Base-by-base conservation (phyloP, 2,329 filamentous ascomycete genomes). In the Pyrenochaeta sp. region DNA sequence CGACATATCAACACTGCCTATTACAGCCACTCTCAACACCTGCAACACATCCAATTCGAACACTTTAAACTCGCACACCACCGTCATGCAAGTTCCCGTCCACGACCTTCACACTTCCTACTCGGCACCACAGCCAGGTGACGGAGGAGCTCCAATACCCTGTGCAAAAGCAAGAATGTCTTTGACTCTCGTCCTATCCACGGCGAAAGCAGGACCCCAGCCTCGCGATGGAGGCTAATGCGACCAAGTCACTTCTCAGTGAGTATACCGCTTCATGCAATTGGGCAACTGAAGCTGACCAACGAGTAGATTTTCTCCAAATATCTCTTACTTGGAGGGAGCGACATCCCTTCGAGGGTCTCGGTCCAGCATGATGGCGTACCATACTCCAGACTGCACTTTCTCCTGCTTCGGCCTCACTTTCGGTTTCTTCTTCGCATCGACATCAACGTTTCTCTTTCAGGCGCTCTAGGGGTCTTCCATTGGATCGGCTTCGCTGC, bases 201-300 rank as follows among this genome's bases (percentile, higher is more conserved):
- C 45, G 51, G 45, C 41, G 18, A 42, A 26, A 15, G 51, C 54
- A 22, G 55, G 55, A 3, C 44, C 59, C 4, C 54, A 67, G 37
- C 61, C 63, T 4, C 57, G 67, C 20, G 59, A 64, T 41, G 67
- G 67, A 34, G 66, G 66, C 22, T 70, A 68, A 63, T 24, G 23
- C 7, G 14, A 15, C 9, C 3, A 11, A 32, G 10, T 11, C 18
- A 23, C 13, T 34, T 13, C 24, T 18, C 14, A 21, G 58, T 58
- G 51, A 23, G 60, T 53, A 9, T 6, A 20, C 13, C 7, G 5
- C 15, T 32, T 15, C 10, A 31, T 6, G 7, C 10, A 10, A n/a
- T 21, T 31, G 6, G 15, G 29, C 29, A 18, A 44, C 22, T 18
- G 11, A 28, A 23, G 37, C 58, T 59, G 47, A 61, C n/a, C 49